These are phyloP conservation scores for Suhomyces kunorum DNA, from an alignment of 1,139 yeast species.

Conservation along the genomic window DNA sequence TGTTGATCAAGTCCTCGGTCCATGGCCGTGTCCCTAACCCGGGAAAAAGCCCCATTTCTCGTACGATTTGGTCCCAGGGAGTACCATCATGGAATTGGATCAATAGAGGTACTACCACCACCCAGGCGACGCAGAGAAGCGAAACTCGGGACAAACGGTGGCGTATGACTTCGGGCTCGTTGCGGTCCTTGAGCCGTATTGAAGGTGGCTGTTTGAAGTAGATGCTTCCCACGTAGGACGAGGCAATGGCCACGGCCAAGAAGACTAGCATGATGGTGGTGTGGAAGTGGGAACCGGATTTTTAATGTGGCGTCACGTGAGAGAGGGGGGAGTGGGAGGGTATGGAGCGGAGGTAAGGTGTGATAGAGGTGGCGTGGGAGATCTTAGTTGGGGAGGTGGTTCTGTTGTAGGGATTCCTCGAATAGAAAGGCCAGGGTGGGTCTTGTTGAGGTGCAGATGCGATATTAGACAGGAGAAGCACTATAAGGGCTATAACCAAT, in stretches of 20 bases:
- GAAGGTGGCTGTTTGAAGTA: slow-evolving; percentile 31
- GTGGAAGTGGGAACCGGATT: not conserved
- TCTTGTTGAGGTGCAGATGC: no score
- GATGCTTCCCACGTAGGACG: slow-evolving; percentile 45
- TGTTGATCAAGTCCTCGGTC: slow-evolving; percentile 28
- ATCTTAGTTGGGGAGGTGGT: not conserved
- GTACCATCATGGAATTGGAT: slow-evolving; percentile 6
- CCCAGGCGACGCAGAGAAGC: slow-evolving; percentile 32
- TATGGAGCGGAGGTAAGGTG: not conserved
- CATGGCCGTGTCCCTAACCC: slow-evolving; percentile 25
- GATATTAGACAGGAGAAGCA: no score
- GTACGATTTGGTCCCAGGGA: slow-evolving; percentile 14
- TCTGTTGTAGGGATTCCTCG: not conserved
- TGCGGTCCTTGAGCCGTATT: slow-evolving; percentile 34
- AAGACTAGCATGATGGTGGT: slow-evolving; percentile 2
- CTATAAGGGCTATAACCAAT: no score
- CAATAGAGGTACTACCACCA: slow-evolving; percentile 28
- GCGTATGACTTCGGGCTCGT: slow-evolving; percentile 45
- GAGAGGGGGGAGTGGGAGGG: no score
- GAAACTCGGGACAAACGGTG: slow-evolving; percentile 42
- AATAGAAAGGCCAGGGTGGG: no score
- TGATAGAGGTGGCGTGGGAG: not conserved
- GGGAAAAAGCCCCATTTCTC: slow-evolving; percentile 31
- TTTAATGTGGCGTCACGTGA: slow-evolving; percentile 1
- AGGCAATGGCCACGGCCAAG: slow-evolving; percentile 31